Evolutionary conservation across 306 rosid species (phyloP), one percentile per base, ranked within the genome.

Genomic region (Malus orientalis): DNA sequence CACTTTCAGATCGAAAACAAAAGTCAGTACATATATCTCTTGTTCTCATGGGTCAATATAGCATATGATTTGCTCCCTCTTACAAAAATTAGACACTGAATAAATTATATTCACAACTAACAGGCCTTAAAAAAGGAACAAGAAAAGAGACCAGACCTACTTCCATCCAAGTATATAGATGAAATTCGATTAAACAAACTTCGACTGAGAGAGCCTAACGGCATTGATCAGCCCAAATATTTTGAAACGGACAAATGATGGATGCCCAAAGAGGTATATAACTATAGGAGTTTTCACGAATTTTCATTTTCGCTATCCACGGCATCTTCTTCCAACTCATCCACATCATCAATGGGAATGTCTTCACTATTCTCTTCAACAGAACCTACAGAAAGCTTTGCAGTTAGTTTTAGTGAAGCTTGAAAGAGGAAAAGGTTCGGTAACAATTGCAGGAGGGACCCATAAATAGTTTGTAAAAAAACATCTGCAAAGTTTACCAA

Each of bases 301-400:
- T 62, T 70, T 47, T 67, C 82, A 42, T 68, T 70, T 74, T 74
- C 84, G 7, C 74, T 71, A 83, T 82, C 83, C 76, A 54, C 81
- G 13, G 79, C 85, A 70, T 61, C 84, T 62, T 82, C 81, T 1
- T 58, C 67, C n/a, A 62, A 16, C 16, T 62, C 67, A 73, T 94
- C 95, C 59, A 70, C 87, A 76, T 91, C 95, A 70, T 94, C 95
- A 73, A 91, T 84, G 49, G 96, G 93, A 81, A 91, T 94, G 80
- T 92, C 88, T 80, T 92, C 93, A 25, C 79, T 84, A 75, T 82
- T 70, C 74, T 79, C 67, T 69, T 47, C 83, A 68, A 73, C 19
- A 67, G 82, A 81, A 73, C 87, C 89, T 86, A 77, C 32, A 70
- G 74, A 83, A 44, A 65, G 32, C 73, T 65, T 22, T 19, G 47